phyloP scores from a whole-genome alignment of 306 rosid species.

The cucumber (Cucumis sativus) region Cucumber_9930_V3 NC_026657.2:24508001-24508500 shows the following conservation, averaged over 20 bases:
- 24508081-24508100: constrained; percentile 6
- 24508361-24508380: constrained; percentile 10
- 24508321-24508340: constrained; percentile 6
- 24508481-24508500: not conserved
- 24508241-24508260: constrained; percentile 14
- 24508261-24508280: not conserved
- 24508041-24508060: constrained; percentile 2
- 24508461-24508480: not conserved
- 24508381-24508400: constrained; percentile 16
- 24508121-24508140: constrained; percentile 13
- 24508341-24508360: not conserved
- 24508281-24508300: constrained; percentile 1
- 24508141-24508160: constrained; percentile 25
- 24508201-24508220: constrained; percentile 35
- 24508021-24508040: constrained; percentile 12
- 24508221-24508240: constrained; percentile 47
- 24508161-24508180: not conserved
- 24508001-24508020: constrained; percentile 13
- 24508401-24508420: constrained; percentile 22
- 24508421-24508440: constrained; percentile 46
- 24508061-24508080: constrained; percentile 8
- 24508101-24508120: not conserved
- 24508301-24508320: constrained; percentile 5
- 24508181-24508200: not conserved
- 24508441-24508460: constrained; percentile 40